Conservation (phyloP, 257 asterid species). For the Solanum megistacrolobum region DNA sequence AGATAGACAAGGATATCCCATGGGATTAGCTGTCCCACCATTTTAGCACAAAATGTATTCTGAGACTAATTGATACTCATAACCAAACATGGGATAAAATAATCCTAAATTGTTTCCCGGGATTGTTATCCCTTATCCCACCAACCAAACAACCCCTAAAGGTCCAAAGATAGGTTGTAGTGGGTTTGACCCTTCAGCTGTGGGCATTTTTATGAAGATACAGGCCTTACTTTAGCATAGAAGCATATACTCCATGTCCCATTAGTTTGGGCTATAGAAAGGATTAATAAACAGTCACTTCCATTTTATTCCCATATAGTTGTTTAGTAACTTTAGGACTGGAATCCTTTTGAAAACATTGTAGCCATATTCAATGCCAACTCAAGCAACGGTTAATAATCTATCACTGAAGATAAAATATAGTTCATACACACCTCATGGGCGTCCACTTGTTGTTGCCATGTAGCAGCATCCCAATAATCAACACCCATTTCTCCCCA, state of each 20-base stretch:
- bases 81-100: not conserved
- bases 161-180: not conserved
- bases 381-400: not conserved
- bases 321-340: not conserved
- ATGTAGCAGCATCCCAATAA: constrained; percentile 54
- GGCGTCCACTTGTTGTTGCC: constrained; percentile 32
- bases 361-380: not conserved
- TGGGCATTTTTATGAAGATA: not conserved
- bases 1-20: not conserved
- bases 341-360: not conserved
- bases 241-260: not conserved
- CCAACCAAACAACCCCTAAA: not conserved
- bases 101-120: not conserved
- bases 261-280: too few relatives aligned
- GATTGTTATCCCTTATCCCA: not conserved
- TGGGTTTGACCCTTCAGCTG: not conserved
- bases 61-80: not conserved
- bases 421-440: constrained; percentile 51
- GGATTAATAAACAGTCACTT: not conserved
- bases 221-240: not conserved
- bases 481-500: constrained; percentile 77
- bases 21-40: not conserved
- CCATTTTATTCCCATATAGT: not conserved
- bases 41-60: not conserved
- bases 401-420: not conserved